Percentiles rank a stretch among this genome's conserved stretches.
Evolutionary conservation across 1,284 basidiomycete genomes (phyloP).

Genomic region (Peniophora sp.): DNA sequence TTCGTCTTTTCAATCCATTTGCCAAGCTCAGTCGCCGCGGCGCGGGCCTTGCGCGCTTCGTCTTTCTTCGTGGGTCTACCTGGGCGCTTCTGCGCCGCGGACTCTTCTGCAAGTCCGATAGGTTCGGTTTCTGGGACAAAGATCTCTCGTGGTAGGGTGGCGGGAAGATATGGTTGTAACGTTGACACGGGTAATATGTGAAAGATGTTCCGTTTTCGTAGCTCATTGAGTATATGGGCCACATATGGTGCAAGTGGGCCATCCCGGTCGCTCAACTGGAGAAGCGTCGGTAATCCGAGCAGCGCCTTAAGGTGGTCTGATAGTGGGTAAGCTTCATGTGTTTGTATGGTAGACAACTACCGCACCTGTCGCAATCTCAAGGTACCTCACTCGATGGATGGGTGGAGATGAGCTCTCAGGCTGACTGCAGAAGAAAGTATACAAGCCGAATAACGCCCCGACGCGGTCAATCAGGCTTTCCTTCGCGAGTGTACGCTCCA

Average conservation of each 20-base stretch:
- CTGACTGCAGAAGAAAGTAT: slow-evolving; percentile 61
- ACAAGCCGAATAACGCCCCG: slow-evolving; percentile 57
- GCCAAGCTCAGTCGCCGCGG: slow-evolving; percentile 41
- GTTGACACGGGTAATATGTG: slow-evolving; percentile 48
- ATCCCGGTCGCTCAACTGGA: slow-evolving; percentile 21
- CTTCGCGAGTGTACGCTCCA: slow-evolving; percentile 43
- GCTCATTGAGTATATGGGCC: slow-evolving; percentile 35
- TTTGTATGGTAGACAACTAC: slow-evolving; percentile 3
- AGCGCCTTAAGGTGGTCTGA: slow-evolving; percentile 49
- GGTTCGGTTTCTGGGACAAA: slow-evolving; percentile 32
- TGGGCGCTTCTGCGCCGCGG: slow-evolving; percentile 38
- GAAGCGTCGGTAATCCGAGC: slow-evolving; percentile 30
- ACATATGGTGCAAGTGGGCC: slow-evolving; percentile 38
- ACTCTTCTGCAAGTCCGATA: slow-evolving; percentile 4
- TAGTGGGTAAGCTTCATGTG: slow-evolving; percentile 7
- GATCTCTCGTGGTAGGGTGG: slow-evolving; percentile 55
- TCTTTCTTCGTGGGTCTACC: slow-evolving; percentile 62
- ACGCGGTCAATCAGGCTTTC: slow-evolving; percentile 44
- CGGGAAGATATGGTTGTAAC: slow-evolving; percentile 47
- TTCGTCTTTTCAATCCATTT: slow-evolving; percentile 41
- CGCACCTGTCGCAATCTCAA: slow-evolving; percentile 54
- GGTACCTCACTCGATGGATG: slow-evolving; percentile 36
- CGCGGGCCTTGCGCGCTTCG: slow-evolving; percentile 43
- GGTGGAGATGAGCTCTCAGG: slow-evolving; percentile 43
- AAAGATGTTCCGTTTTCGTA: slow-evolving; percentile 44